A percentile compares a stretch with the other conserved stretches of the same genome.
These are phyloP conservation scores for Acacia crassicarpa DNA, from an alignment of 306 rosid species.

Conservation along the genomic window DNA sequence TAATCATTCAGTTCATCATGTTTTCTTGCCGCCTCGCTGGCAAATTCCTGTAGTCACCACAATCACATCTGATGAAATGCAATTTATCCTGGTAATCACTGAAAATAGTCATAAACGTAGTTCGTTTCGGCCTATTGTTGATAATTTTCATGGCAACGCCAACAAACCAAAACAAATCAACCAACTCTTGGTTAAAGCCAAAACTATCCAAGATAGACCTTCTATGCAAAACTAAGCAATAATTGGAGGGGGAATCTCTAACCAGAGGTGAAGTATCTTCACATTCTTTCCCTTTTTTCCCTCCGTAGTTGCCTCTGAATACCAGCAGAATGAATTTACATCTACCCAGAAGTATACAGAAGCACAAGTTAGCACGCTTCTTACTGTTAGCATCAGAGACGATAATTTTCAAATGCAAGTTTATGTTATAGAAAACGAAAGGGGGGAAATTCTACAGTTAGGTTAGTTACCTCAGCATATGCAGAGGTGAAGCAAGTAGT, in stretches of 20 bases:
- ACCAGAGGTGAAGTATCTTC: slow-evolving; percentile 11
- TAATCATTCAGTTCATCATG: background rate
- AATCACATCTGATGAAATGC: background rate
- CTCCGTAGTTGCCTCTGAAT: background rate
- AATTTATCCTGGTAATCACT: background rate
- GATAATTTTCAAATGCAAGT: slow-evolving; percentile 1
- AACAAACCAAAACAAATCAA: background rate
- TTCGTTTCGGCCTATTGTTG: background rate
- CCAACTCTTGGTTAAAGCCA: background rate
- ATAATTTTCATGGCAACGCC: background rate
- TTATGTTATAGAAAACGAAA: background rate
- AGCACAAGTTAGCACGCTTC: slow-evolving; percentile 4
- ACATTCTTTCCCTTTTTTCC: background rate
- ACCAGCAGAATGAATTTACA: background rate
- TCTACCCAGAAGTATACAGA: slow-evolving; percentile 18
- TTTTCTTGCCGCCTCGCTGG: background rate
- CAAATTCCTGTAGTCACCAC: background rate
- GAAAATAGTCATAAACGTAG: background rate
- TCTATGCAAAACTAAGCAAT: background rate
- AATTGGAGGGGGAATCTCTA: background rate
- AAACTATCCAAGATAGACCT: background rate
- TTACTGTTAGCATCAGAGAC: slow-evolving; percentile 12
- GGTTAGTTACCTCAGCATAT: slow-evolving; percentile 66
- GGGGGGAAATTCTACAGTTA: slow-evolving; percentile 21
- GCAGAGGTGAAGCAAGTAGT: slow-evolving; percentile 41